Base-by-base conservation (phyloP, 805 yeast species). In the Clavispora asparagi region DNA sequence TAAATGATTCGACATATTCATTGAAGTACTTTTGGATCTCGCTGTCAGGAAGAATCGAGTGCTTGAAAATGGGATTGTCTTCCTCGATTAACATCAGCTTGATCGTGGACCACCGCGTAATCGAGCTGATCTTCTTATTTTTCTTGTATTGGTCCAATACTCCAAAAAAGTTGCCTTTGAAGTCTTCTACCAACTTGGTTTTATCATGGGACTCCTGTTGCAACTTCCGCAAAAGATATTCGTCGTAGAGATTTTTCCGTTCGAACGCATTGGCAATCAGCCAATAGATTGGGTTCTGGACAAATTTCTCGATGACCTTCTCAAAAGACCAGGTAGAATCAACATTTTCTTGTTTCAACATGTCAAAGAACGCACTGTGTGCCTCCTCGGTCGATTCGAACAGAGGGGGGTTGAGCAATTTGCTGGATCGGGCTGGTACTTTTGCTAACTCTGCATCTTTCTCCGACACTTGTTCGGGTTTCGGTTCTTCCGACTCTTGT, bases 251-350 rank as follows among this genome's bases (percentile, higher is more conserved):
- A 25, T 68, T 67, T 53, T 81, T 79, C 45, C 91, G 76, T 51
- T 72, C 67, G 14, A 83, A 55, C 0, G 95, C 75, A 57, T 85
- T 87, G 6, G 70, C 65, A 2, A 87, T 63, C 6, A 71, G 63
- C 91, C 92, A 86, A 57, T 87, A 90, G 13, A 82, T 68, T 1
- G 83, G 78, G 52, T 84, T 82, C 3, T 57, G 60, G 14, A 85
- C 73, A 47, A 85, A 77, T 14, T 66, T 64, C 19, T 78, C 74
- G 65, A 89, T 80, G 1, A 86, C 84, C 47, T 70, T 70, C 41
- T 76, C 79, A 62, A 88, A 88, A 0, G 94, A 76, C 91, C 92
- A 86, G 0, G 85, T 76, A 0, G 85, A 75, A 60, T 84, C 90
- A 3, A 89, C 87, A 7, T 73, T 65, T 33, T 75, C 63, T 1